Base-by-base conservation (phyloP, 2,329 filamentous ascomycete genomes). In the Xylogone sp. region DNA sequence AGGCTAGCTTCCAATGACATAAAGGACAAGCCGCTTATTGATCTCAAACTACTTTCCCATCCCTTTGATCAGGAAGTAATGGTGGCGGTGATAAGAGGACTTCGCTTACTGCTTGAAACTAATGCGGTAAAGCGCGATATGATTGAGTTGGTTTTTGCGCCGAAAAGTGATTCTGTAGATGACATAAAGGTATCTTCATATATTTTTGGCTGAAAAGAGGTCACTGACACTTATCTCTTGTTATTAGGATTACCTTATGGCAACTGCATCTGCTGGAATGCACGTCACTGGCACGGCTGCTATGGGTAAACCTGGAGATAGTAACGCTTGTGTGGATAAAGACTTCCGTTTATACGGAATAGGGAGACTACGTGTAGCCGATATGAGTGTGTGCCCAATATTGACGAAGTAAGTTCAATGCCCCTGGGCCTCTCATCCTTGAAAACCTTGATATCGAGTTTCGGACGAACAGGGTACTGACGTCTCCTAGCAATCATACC, bases 281-380 rank as follows among this genome's bases (percentile, higher is more conserved):
- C 80, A 79, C 62, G 81, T 75, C 70, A 76, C 70, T 0, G 76
- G 78, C 0, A 85, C 81, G 0, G 72, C 71, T 7, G 75, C 75
- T 62, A 85, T 86, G 81, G 81, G 81, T 0, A 71, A 64, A 50
- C 6, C 51, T 0, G 69, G 60, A 2, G 72, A 76, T n/a, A 21
- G 48, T 2, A 68, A 73, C 43, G 72, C 74, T 1, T 76, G 69
- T 34, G 77, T 82, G 4, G 77, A 82, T 59, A 65, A 54, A 1
- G 66, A 74, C 6, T 73, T 81, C 45, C 68, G 69, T 24, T 69
- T 81, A 0, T 65, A 71, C 42, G 77, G 77, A 0, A 62, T 80
- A 22, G 68, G 72, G 45, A 70, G 70, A 20, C 65, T 81, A 13
- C 68, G 76, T 3, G 68, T 81, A 1, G 74, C 70, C 2, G 77